Conservation (phyloP, 176 grass and related monocot species). For the Zizania latifolia region DNA sequence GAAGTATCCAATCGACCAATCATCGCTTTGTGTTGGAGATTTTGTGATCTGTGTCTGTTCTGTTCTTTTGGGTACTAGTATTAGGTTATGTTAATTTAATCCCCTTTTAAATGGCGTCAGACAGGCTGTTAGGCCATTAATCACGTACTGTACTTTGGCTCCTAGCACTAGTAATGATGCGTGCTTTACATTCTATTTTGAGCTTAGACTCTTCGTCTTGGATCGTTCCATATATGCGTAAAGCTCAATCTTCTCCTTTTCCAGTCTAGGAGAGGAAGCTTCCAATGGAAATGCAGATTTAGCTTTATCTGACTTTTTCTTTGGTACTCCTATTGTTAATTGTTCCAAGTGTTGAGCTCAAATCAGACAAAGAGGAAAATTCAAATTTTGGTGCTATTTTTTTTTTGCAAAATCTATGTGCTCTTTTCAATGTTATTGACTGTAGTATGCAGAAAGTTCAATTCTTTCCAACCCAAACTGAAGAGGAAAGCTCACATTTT, state of each 20-base stretch:
- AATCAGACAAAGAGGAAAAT: not conserved
- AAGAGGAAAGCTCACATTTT: not conserved
- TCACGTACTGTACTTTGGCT: slow-evolving; percentile 2
- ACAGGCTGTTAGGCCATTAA: not conserved
- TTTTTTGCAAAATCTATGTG: not conserved
- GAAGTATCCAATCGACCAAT: not conserved
- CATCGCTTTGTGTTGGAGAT: not conserved
- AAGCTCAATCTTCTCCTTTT: not conserved
- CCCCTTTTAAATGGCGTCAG: not conserved
- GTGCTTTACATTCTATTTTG: not conserved
- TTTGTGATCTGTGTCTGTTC: not conserved
- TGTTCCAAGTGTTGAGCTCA: not conserved
- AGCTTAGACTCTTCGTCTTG: not conserved
- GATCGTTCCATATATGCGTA: not conserved
- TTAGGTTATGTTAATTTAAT: not conserved
- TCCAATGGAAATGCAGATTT: not conserved
- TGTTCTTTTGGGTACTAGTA: not conserved
- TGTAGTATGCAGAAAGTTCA: not conserved
- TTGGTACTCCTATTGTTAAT: not conserved
- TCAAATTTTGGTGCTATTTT: slow-evolving; percentile 5
- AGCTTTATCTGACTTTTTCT: slow-evolving; percentile 15
- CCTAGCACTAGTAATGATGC: not conserved
- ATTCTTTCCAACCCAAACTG: not conserved
- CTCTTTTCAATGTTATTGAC: slow-evolving; percentile 26
- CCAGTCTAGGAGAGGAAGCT: not conserved